Base-by-base conservation (phyloP, 2,329 filamentous ascomycete species). In the Sarocladium strictum region DNA sequence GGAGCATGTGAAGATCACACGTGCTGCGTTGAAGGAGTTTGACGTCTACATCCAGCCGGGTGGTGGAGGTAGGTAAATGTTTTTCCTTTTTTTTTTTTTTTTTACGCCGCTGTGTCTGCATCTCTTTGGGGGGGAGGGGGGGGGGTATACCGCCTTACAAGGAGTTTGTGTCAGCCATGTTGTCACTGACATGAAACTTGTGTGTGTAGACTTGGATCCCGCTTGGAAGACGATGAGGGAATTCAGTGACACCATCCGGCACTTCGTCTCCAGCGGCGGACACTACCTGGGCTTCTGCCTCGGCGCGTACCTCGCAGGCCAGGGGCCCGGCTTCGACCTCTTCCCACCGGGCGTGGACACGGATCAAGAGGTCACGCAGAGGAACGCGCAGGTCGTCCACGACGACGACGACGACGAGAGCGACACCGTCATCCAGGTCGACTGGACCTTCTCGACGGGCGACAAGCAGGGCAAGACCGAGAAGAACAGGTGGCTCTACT, bases 231-330 rank as follows among this genome's bases (percentile, higher is more conserved):
- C 57, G 14, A 26, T 63, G 11, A 51, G 60, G 43, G 26, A 51
- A 1, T 55, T 58, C 35, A 55, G 56, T 3, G 15, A 51, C 1
- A 19, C 53, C 3, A 54, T 65, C 5, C 53, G 54, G 14, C 29
- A 59, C 17, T 65, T 61, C 54, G 58, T 65, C 17, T 29, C 58
- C 6, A 54, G 52, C 14, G 62, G 63, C 11, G 63, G 63, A 9
- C 57, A 56, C 12, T 65, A 64, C 45, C 41, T 65, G 9, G 63
- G 62, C 29, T 62, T 65, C 50, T 65, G 63, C 29, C 60, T 65
- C 19, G 63, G 63, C 5, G 62, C 63, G 17, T 65, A 61, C 45
- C 56, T 64, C 9, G 63, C 63, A n/a, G 62, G 61, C 26, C 21
- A 54, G 26, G 43, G 54, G 1, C 60, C 62, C 1, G 63, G 62